Percentiles rank a stretch among this genome's conserved stretches.
These are phyloP conservation scores for Cytauxzoon felis DNA, from an alignment of 169 alveolate species.

Conservation along the genomic window DNA sequence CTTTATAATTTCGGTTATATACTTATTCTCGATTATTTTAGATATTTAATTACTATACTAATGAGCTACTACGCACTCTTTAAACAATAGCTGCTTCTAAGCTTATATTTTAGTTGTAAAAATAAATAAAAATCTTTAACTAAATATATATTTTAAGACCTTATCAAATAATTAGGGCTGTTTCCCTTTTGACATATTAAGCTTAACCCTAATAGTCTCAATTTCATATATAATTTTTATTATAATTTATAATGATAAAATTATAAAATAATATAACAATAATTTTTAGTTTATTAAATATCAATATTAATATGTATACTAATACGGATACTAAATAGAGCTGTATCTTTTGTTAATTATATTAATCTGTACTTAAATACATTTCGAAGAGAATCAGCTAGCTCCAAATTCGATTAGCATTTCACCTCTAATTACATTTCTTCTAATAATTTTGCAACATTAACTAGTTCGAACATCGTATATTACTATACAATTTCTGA, in stretches of 20 bases:
- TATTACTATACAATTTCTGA: too few relatives aligned
- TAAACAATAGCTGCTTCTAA: conserved; percentile 15
- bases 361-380: background rate
- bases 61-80: conserved; percentile 11
- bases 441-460: background rate
- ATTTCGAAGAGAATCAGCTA: too few relatives aligned
- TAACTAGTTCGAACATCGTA: background rate
- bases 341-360: conserved; percentile 1
- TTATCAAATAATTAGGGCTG: conserved; percentile 15
- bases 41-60: conserved; percentile 9
- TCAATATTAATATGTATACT: background rate
- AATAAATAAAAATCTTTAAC: conserved; percentile 8
- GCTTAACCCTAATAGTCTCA: conserved; percentile 30
- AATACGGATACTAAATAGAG: background rate
- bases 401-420: too few relatives aligned
- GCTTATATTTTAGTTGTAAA: conserved; percentile 9
- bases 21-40: conserved; percentile 4
- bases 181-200: conserved; percentile 21
- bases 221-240: background rate
- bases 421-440: too few relatives aligned
- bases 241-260: background rate
- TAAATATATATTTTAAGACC: conserved; percentile 6
- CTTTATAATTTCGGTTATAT: conserved; percentile 10
- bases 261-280: background rate
- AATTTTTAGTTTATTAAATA: conserved; percentile 13